These are phyloP conservation scores for Stereum hirsutum DNA, from an alignment of 1,284 basidiomycete genomes.

Conservation along the genomic window DNA sequence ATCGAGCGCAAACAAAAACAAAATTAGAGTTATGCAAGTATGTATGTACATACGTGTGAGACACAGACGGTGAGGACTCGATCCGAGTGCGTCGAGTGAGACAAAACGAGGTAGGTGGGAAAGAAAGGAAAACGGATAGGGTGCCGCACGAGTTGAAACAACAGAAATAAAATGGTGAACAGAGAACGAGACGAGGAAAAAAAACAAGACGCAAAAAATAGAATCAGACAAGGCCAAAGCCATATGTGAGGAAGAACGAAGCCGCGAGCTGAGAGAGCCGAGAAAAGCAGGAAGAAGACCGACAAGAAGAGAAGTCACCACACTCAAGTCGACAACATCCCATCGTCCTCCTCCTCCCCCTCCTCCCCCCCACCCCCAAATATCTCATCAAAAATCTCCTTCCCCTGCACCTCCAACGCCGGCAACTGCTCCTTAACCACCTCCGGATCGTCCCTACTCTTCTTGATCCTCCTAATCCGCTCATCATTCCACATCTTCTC, in stretches of 20 bases:
- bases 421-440: slow-evolving; percentile 41
- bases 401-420: slow-evolving; percentile 56
- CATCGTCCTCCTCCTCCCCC: slow-evolving; percentile 50
- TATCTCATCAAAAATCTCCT: slow-evolving; percentile 69
- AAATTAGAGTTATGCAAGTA: too few relatives aligned
- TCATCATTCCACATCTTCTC: slow-evolving; percentile 83
- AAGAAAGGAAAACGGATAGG: not conserved
- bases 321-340: slow-evolving; percentile 61
- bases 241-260: not conserved
- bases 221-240: too few relatives aligned
- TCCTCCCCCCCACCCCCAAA: slow-evolving; percentile 49
- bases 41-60: too few relatives aligned
- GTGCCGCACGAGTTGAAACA: not conserved
- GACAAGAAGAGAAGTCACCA: too few relatives aligned
- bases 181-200: slow-evolving; percentile 4
- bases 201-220: too few relatives aligned
- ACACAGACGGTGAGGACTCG: too few relatives aligned
- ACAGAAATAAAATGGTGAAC: not conserved
- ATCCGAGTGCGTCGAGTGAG: too few relatives aligned
- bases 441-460: slow-evolving; percentile 47
- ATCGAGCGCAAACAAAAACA: too few relatives aligned
- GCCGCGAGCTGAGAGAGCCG: slow-evolving; percentile 4
- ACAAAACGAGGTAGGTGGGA: too few relatives aligned
- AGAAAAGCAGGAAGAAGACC: not conserved
- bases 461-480: slow-evolving; percentile 58